Conservation (phyloP, 768 basidiomycete genomes). For the Pleurotus platypus region DNA sequence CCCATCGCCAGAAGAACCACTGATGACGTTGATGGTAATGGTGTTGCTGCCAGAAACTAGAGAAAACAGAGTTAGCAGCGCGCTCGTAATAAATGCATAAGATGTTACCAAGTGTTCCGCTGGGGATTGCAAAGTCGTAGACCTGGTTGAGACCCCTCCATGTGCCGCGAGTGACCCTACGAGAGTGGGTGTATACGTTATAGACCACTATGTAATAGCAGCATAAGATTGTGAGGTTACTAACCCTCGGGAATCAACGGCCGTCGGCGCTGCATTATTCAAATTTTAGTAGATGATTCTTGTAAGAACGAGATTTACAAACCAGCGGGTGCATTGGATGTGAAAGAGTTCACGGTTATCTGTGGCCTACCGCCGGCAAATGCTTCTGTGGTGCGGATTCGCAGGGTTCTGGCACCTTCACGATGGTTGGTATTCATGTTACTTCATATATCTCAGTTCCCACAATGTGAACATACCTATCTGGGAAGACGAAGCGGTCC, state of each 20-base stretch:
- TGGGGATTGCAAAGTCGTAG: conserved; percentile 40
- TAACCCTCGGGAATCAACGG: conserved; percentile 42
- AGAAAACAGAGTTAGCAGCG: conserved; percentile 13
- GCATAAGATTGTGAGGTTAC: neutral
- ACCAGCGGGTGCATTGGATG: conserved; percentile 36
- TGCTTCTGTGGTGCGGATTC: conserved; percentile 41
- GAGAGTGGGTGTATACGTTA: neutral
- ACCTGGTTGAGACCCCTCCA: conserved; percentile 45
- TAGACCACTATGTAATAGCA: neutral
- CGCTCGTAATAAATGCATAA: conserved; percentile 3
- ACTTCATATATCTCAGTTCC: neutral
- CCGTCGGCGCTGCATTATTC: conserved; percentile 27
- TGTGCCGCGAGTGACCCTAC: conserved; percentile 45
- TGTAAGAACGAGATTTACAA: conserved; percentile 5
- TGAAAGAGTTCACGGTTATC: conserved; percentile 41
- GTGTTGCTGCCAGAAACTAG: conserved; percentile 39
- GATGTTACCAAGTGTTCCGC: conserved; percentile 21
- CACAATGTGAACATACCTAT: conserved; percentile 23
- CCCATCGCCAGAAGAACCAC: conserved; percentile 38
- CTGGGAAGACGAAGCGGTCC: conserved; percentile 38
- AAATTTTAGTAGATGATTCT: too few relatives aligned
- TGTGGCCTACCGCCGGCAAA: conserved; percentile 46
- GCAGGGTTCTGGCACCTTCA: conserved; percentile 40
- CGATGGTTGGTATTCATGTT: neutral
- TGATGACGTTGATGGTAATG: conserved; percentile 38